Evolutionary conservation across 495 filamentous ascomycete genomes (phyloP).

Genomic region (Aspergillus biplanus): DNA sequence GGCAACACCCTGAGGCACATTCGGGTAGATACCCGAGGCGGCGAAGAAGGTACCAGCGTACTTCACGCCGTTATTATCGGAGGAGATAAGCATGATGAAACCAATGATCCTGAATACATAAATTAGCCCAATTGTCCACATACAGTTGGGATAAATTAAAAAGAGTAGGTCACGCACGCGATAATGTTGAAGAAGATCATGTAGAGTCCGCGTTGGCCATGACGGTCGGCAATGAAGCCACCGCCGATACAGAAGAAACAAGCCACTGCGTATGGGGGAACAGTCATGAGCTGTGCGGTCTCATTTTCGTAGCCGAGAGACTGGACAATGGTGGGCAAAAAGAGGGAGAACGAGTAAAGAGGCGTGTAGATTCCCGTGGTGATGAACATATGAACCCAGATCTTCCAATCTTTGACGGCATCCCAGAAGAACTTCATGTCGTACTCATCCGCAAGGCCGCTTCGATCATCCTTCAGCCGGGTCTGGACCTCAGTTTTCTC

Average conservation of each 20-base stretch:
- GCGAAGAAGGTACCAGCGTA: conserved; percentile 34
- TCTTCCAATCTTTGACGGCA: conserved; percentile 22
- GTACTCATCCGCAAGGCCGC: conserved; percentile 19
- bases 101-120: conserved; percentile 34
- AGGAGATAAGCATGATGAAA: conserved; percentile 38
- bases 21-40: conserved; percentile 27
- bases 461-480: conserved; percentile 16
- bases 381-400: conserved; percentile 25
- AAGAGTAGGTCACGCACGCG: conserved; percentile 41
- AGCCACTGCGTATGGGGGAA: conserved; percentile 54
- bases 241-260: conserved; percentile 19
- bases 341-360: conserved; percentile 46
- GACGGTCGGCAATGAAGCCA: conserved; percentile 16
- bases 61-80: conserved; percentile 27
- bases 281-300: conserved; percentile 54
- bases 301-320: conserved; percentile 50
- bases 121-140: no score
- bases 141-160: conserved; percentile 12
- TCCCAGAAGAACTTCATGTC: conserved; percentile 22
- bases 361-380: conserved; percentile 24
- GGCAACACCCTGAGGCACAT: conserved; percentile 18
- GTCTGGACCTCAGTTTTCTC: conserved; percentile 15
- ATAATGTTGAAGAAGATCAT: conserved; percentile 35
- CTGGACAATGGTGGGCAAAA: conserved; percentile 56
- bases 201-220: conserved; percentile 14